A percentile compares a stretch with the other conserved stretches of the same genome.
Conservation (phyloP, 257 asterid species). For the Scutellaria minor region DNA sequence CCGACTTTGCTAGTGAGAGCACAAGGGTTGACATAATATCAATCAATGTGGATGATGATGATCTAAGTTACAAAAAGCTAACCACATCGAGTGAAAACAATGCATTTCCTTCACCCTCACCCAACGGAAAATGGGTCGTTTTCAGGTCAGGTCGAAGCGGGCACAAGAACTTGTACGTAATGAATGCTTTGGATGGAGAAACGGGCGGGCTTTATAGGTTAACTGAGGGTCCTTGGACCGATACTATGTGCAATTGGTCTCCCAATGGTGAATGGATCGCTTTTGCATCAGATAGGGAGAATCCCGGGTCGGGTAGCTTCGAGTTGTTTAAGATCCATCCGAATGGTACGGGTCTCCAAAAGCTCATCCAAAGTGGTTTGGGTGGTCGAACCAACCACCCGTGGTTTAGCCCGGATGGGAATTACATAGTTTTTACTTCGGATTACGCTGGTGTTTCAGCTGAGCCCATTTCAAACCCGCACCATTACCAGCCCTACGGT, state of each 20-base stretch:
- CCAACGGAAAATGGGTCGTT: conserved; percentile 86
- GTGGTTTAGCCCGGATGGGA: conserved; percentile 83
- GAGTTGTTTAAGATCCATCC: conserved; percentile 78
- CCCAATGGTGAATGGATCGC: conserved; percentile 89
- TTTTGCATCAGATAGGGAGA: conserved; percentile 78
- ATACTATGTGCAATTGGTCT: conserved; percentile 95
- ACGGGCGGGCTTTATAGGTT: conserved; percentile 54
- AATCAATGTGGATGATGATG: conserved; percentile 68
- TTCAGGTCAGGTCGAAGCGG: conserved; percentile 89
- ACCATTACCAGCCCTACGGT: conserved; percentile 89
- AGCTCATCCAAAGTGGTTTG: conserved; percentile 73
- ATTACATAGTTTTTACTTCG: conserved; percentile 68
- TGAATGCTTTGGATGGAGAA: conserved; percentile 87
- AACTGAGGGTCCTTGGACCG: conserved; percentile 82
- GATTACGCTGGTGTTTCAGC: conserved; percentile 93
- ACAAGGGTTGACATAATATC: conserved; percentile 79
- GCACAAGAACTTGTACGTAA: conserved; percentile 78
- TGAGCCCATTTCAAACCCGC: conserved; percentile 84
- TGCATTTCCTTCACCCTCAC: conserved; percentile 92
- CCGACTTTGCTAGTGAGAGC: conserved; percentile 71
- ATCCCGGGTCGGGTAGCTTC: conserved; percentile 82
- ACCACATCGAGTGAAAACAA: conserved; percentile 73
- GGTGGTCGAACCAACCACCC: conserved; percentile 94
- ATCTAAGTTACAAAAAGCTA: conserved; percentile 48
- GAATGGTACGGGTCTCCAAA: conserved; percentile 76